These are phyloP conservation scores for Silene uniflora DNA, from an alignment of 148 eudicot species.

Conservation along the genomic window DNA sequence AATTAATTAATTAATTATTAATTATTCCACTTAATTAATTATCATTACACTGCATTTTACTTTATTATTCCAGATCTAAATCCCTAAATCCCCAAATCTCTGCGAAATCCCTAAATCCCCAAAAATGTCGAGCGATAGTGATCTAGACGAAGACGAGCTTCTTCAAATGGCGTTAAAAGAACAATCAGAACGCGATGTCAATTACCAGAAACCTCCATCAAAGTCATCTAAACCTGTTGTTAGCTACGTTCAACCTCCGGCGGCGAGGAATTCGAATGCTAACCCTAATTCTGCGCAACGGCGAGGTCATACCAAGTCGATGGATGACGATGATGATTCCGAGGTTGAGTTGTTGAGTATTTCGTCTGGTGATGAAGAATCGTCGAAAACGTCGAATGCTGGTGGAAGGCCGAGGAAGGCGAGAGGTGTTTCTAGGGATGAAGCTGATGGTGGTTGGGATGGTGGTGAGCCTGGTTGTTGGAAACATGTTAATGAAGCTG, in stretches of 20 bases:
- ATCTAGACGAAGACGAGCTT: slow-evolving; percentile 87
- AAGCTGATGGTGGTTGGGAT: slow-evolving; percentile 56
- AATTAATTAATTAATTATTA: too few relatives aligned
- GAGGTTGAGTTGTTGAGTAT: slow-evolving; percentile 92
- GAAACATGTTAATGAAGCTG: slow-evolving; percentile 89
- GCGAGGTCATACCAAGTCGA: slow-evolving; percentile 30
- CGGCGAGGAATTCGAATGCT: slow-evolving; percentile 1
- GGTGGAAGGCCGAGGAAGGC: slow-evolving; percentile 24
- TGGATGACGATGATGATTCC: slow-evolving; percentile 84
- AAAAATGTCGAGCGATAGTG: slow-evolving; percentile 65
- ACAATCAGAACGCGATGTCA: slow-evolving; percentile 64
- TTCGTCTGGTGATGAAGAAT: slow-evolving; percentile 87
- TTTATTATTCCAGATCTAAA: slow-evolving; percentile 21
- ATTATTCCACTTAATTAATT: not conserved
- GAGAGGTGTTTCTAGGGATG: slow-evolving; percentile 37
- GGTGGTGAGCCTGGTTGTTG: slow-evolving; percentile 86
- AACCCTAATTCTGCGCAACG: slow-evolving; percentile 26
- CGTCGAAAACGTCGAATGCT: slow-evolving; percentile 41
- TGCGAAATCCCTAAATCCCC: not conserved
- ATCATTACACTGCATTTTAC: too few relatives aligned
- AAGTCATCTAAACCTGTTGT: slow-evolving; percentile 53
- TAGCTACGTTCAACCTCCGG: slow-evolving; percentile 71
- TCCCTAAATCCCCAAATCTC: slow-evolving; percentile 20
- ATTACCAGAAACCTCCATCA: slow-evolving; percentile 41
- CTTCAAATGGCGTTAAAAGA: slow-evolving; percentile 88